Percentiles rank a stretch among this genome's conserved stretches.
Conservation (phyloP, 176 grass and related monocot species). For the Aegilops bicornis region DNA sequence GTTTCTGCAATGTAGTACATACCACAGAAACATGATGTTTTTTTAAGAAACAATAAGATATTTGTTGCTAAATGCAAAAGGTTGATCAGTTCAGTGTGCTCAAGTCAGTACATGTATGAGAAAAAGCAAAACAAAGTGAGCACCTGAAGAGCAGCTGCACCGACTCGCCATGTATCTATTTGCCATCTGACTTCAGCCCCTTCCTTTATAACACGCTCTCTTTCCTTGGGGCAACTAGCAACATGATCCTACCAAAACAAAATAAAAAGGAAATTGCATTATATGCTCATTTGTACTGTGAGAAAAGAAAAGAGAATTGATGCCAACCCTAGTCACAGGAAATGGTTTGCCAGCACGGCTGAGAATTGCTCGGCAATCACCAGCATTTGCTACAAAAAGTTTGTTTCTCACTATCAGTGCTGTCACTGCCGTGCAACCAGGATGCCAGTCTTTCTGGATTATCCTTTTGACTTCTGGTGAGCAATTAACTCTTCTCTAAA, state of each 20-base stretch:
- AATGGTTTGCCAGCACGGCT: slow-evolving; percentile 72
- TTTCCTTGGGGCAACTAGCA: slow-evolving; percentile 80
- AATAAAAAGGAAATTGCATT: slow-evolving; percentile 23
- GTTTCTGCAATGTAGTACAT: neutral
- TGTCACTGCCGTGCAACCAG: slow-evolving; percentile 85
- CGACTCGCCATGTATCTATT: slow-evolving; percentile 94
- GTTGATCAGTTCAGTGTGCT: neutral
- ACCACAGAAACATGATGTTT: neutral
- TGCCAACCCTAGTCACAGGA: slow-evolving; percentile 72
- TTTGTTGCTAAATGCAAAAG: slow-evolving; percentile 13
- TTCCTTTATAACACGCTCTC: slow-evolving; percentile 68
- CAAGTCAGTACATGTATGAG: neutral
- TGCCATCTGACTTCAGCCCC: slow-evolving; percentile 95
- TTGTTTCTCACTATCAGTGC: slow-evolving; percentile 77
- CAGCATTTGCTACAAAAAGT: slow-evolving; percentile 96
- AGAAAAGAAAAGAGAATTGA: slow-evolving; percentile 6
- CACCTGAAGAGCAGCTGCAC: slow-evolving; percentile 96
- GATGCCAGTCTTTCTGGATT: slow-evolving; percentile 79
- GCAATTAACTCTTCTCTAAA: slow-evolving; percentile 78
- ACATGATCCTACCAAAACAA: slow-evolving; percentile 75
- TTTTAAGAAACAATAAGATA: neutral
- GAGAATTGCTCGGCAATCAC: slow-evolving; percentile 91
- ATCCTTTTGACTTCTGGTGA: slow-evolving; percentile 74
- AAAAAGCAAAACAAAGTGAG: neutral
- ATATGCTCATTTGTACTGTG: neutral